phyloP scores from a whole-genome alignment of 768 basidiomycete species.

The Lanmaoa pseudosensibilis region DNA sequence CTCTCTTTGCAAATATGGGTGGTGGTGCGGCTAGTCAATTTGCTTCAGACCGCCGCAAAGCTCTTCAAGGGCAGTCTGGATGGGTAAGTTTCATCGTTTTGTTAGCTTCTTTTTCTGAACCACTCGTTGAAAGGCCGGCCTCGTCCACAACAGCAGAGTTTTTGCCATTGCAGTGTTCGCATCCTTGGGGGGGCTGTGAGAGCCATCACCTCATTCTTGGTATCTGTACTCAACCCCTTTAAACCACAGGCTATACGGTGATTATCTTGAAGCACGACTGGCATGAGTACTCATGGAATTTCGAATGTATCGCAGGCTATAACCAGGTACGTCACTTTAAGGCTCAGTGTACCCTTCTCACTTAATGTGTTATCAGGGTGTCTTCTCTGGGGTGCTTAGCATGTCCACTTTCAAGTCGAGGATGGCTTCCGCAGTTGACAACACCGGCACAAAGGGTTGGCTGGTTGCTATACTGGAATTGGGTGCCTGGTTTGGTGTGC shows the following conservation, averaged over 20 bases:
- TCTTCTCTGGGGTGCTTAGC: constrained; percentile 72
- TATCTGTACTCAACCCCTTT: neutral
- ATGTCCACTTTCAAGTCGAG: constrained; percentile 52
- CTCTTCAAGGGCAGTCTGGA: constrained; percentile 64
- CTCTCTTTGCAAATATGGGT: constrained; percentile 38
- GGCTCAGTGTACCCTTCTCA: neutral
- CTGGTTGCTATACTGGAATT: constrained; percentile 73
- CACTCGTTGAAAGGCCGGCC: constrained; percentile 42
- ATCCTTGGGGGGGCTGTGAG: constrained; percentile 74
- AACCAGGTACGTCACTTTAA: constrained; percentile 49
- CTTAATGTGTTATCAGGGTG: constrained; percentile 46
- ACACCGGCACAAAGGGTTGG: constrained; percentile 64
- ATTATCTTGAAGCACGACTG: constrained; percentile 19
- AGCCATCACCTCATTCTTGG: constrained; percentile 7
- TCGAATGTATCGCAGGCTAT: constrained; percentile 45
- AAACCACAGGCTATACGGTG: constrained; percentile 59
- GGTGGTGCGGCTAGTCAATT: constrained; percentile 40
- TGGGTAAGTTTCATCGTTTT: constrained; percentile 46
- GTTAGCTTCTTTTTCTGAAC: neutral
- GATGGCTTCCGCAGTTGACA: constrained; percentile 55
- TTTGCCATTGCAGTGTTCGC: constrained; percentile 75
- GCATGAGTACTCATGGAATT: neutral
- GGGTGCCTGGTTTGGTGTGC: constrained; percentile 75
- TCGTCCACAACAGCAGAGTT: constrained; percentile 63
- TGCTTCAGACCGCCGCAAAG: constrained; percentile 48